A percentile compares a stretch with the other conserved stretches of the same genome.
phyloP scores from a whole-genome alignment of 1,284 basidiomycete species.

The Neolentinus lepideus region DNA sequence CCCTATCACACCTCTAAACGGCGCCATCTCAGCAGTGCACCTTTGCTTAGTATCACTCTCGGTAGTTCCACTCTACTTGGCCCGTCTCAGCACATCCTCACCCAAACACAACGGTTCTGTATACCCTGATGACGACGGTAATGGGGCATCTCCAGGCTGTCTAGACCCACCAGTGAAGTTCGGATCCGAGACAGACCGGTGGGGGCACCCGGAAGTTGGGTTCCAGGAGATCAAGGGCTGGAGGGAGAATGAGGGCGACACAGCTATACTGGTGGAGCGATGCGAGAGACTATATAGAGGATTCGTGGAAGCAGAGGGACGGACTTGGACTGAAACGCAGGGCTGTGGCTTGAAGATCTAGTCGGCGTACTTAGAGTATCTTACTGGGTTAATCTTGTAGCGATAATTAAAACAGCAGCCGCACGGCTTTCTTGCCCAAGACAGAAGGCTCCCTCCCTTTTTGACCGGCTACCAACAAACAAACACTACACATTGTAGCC shows the following conservation, averaged over 20 bases:
- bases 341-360: neutral
- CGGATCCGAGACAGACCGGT: slow-evolving; percentile 45
- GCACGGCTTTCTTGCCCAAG: too few relatives aligned
- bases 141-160: slow-evolving; percentile 9
- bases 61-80: slow-evolving; percentile 28
- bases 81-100: slow-evolving; percentile 12
- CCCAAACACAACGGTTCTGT: slow-evolving; percentile 10
- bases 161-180: slow-evolving; percentile 30
- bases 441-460: too few relatives aligned
- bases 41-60: slow-evolving; percentile 46
- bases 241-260: neutral
- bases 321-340: neutral
- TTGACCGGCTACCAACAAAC: too few relatives aligned
- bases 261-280: neutral
- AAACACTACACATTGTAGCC: neutral
- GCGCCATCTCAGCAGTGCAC: slow-evolving; percentile 59
- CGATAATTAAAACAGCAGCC: neutral
- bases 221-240: neutral
- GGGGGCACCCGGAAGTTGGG: slow-evolving; percentile 27
- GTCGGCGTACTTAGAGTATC: too few relatives aligned
- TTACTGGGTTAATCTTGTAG: too few relatives aligned
- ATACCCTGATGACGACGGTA: slow-evolving; percentile 10
- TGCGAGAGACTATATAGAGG: neutral
- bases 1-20: slow-evolving; percentile 50
- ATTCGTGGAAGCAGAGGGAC: neutral